These are phyloP conservation scores for Solanum okadae DNA, from an alignment of 257 asterid genomes.

Conservation along the genomic window DNA sequence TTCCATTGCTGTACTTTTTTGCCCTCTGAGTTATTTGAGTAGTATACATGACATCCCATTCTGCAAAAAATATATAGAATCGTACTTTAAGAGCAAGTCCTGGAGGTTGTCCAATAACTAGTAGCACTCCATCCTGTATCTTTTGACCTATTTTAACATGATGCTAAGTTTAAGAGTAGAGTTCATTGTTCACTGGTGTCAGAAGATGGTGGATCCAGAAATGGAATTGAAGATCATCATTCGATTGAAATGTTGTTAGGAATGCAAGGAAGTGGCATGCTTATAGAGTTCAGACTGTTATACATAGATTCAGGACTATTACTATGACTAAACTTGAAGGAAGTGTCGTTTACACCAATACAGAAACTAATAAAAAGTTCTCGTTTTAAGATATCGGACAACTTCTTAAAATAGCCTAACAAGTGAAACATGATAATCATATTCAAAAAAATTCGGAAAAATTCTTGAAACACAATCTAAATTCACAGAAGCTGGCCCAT, in stretches of 20 bases:
- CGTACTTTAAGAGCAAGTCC: neutral
- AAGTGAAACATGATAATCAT: neutral
- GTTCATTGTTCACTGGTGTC: neutral
- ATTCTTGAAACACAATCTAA: neutral
- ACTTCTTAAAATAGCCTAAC: neutral
- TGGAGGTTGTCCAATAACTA: neutral
- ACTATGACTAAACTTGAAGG: neutral
- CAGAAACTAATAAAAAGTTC: neutral
- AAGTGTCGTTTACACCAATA: neutral
- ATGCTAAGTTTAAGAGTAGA: neutral
- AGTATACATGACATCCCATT: constrained; percentile 29
- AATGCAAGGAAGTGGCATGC: neutral
- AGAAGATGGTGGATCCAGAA: neutral
- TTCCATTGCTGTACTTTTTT: constrained; percentile 17
- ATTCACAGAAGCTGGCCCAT: neutral
- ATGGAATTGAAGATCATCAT: neutral
- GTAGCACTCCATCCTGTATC: neutral
- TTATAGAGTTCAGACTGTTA: neutral
- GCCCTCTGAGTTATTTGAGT: constrained; percentile 12
- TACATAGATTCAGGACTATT: neutral
- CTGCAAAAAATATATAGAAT: constrained; percentile 4
- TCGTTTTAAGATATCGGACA: neutral
- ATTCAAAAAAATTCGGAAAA: neutral
- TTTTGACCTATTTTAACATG: neutral
- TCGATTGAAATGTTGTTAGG: neutral